Conservation (phyloP, 2,329 filamentous ascomycete species). For the Penicillium sp. region DNA sequence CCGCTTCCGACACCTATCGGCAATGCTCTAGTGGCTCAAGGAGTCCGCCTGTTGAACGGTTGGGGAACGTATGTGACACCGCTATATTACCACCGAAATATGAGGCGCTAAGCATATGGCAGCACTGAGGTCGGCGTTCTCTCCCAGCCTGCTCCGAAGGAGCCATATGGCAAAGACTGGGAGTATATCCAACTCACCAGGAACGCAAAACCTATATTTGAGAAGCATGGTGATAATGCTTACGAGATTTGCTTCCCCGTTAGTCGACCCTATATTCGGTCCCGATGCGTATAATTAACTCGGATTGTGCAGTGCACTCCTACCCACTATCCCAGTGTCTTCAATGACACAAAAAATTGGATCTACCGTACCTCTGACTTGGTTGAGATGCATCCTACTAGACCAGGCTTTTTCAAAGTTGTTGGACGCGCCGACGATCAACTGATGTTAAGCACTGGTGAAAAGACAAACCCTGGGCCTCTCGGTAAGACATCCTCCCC, state of each 20-base stretch:
- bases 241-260: background rate
- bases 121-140: background rate
- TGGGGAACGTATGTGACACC: background rate
- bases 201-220: background rate
- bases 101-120: background rate
- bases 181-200: background rate
- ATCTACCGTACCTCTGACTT: background rate
- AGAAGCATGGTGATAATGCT: background rate
- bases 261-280: background rate
- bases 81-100: background rate
- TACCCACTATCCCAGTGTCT: background rate
- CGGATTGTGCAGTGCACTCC: background rate
- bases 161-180: background rate
- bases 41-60: background rate
- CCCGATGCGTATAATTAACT: background rate
- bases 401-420: background rate
- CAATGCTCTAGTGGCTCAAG: background rate
- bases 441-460: background rate
- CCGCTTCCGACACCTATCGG: background rate
- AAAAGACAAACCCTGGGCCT: background rate
- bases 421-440: background rate
- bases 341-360: background rate
- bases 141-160: background rate
- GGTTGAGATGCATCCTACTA: background rate
- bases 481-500: background rate